Conservation (phyloP, 257 asterid genomes). For the Thymus quinquecostatus region DNA sequence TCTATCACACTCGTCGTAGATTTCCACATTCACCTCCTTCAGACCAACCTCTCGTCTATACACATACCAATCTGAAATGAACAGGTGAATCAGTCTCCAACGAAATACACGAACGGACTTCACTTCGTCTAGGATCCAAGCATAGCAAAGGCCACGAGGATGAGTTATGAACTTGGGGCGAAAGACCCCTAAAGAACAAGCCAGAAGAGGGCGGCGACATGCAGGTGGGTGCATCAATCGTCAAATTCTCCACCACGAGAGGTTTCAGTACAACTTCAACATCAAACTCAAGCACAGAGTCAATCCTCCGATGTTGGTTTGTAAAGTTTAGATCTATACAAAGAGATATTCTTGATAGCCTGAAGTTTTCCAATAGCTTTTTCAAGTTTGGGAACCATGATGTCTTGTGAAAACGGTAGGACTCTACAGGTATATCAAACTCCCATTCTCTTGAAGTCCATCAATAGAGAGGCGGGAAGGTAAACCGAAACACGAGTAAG, state of each 20-base stretch:
- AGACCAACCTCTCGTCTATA: background rate
- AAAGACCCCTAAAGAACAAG: background rate
- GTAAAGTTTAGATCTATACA: background rate
- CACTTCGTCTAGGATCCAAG: too few relatives aligned
- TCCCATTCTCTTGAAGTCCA: constrained; percentile 20
- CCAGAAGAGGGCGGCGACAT: background rate
- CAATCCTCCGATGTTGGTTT: accelerated
- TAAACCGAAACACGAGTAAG: background rate
- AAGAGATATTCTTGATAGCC: constrained; percentile 23
- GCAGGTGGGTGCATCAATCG: background rate
- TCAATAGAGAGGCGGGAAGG: background rate
- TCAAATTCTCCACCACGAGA: background rate
- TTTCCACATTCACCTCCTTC: background rate
- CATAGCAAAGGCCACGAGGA: background rate
- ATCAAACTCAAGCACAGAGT: background rate
- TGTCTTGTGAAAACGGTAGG: background rate
- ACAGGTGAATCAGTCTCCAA: background rate
- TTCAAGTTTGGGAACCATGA: constrained; percentile 28
- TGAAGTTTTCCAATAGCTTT: constrained; percentile 1
- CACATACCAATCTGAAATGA: too few relatives aligned
- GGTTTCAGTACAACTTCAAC: background rate
- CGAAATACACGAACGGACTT: too few relatives aligned
- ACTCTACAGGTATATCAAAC: background rate
- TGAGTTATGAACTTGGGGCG: background rate
- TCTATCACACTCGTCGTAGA: background rate